A percentile compares a stretch with the other conserved stretches of the same genome.
These are phyloP conservation scores for Botrytis fabae DNA, from an alignment of 2,329 filamentous ascomycete genomes.

Conservation along the genomic window DNA sequence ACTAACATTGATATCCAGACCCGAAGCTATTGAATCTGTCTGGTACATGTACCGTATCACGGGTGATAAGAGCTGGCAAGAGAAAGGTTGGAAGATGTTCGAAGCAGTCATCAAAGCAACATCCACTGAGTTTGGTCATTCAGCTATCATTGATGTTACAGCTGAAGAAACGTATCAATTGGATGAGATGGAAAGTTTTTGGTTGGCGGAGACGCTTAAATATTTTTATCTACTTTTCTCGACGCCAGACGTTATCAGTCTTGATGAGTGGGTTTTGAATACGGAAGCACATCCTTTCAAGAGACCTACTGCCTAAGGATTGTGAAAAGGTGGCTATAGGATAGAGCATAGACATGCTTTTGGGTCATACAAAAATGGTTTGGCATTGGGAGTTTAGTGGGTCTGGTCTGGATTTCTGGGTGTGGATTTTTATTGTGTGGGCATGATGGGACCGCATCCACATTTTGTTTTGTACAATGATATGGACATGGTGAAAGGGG, in stretches of 20 bases:
- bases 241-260: conserved; percentile 59
- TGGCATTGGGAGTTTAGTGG: background rate
- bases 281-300: conserved; percentile 45
- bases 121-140: conserved; percentile 65
- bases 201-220: conserved; percentile 87
- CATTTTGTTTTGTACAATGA: conserved; percentile 4
- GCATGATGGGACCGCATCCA: background rate
- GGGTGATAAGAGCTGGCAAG: conserved; percentile 71
- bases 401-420: background rate
- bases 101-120: conserved; percentile 67
- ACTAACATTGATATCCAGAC: conserved; percentile 28
- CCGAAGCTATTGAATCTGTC: conserved; percentile 81
- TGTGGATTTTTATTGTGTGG: background rate
- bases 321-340: background rate
- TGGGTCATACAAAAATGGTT: conserved; percentile 10
- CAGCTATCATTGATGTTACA: conserved; percentile 67
- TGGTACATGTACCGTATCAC: conserved; percentile 92
- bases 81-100: conserved; percentile 88
- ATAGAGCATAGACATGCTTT: background rate
- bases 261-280: conserved; percentile 66
- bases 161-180: conserved; percentile 44
- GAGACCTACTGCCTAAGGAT: conserved; percentile 28
- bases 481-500: background rate
- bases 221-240: conserved; percentile 86
- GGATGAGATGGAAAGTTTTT: conserved; percentile 84